Base-by-base conservation (phyloP, 2,329 filamentous ascomycete genomes). In the Fusarium chlamydosporum region DNA sequence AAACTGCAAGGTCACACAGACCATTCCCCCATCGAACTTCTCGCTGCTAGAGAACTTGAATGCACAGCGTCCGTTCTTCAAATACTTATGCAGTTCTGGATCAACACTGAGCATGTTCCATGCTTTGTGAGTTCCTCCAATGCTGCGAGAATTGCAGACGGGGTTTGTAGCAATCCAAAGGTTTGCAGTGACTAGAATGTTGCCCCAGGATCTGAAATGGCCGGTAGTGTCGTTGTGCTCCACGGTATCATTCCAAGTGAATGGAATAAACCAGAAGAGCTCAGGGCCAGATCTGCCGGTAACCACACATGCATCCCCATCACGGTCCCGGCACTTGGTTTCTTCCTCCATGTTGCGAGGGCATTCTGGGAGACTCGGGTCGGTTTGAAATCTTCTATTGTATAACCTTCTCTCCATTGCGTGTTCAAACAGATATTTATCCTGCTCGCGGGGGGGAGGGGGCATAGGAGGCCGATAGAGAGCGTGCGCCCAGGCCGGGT, bases 51-150 rank as follows among this genome's bases (percentile, higher is more conserved):
- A 5, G 7, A 15, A 62, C 12, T 45, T 56, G 26, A 67, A 50
- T 5, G 13, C 56, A 11, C 50, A 37, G 13, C 12, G 41, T 0
- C 26, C 58, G 6, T 7, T 4, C 6, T 7, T 5, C 40, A 45
- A 42, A 11, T 2, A 29, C 2, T 2, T 3, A 9, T 38, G 41
- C 10, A 40, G 11, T n/a, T 38, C 10, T 3, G 12, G 1, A 16
- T 57, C 8, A 7, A 65, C 31, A 9, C 51, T 56, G 11, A 65
- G 4, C 45, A 53, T 56, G 8, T 65, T 65, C 61, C 52, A 65
- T 1, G 13, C 23, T n/a, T 40, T 53, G 11, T 65, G 46, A 10
- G 58, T 53, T 6, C n/a, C 35, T 6, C 47, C 34, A 16, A 51
- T 26, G n/a, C 4, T 6, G 2, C 5, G 0, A 1, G 2, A 26